These are phyloP conservation scores for Powellomyces hirtus DNA, from an alignment of 192 early-diverging fungal species.

Conservation along the genomic window DNA sequence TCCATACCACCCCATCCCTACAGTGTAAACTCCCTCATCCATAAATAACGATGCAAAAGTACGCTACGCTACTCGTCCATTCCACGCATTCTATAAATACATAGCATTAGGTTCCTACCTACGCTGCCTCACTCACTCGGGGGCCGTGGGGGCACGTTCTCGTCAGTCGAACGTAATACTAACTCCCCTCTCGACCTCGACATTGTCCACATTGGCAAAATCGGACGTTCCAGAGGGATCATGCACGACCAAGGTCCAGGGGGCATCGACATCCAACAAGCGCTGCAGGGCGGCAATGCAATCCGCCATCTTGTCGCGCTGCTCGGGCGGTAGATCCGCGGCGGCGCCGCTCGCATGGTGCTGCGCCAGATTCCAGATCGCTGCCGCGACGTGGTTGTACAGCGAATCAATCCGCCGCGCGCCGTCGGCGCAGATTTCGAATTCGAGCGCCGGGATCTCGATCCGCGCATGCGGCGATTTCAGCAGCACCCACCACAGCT, in stretches of 20 bases:
- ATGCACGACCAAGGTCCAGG: conserved; percentile 3
- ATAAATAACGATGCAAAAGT: too few species aligned
- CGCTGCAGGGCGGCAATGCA: not conserved
- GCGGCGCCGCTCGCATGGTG: not conserved
- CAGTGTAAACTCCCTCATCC: too few species aligned
- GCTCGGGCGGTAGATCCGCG: not conserved
- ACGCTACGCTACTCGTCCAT: too few species aligned
- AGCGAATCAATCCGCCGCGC: not conserved
- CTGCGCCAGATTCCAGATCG: not conserved
- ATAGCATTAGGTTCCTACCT: too few species aligned
- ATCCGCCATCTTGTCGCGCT: not conserved
- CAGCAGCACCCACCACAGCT: conserved; percentile 14
- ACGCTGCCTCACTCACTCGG: too few species aligned
- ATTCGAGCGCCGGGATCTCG: conserved; percentile 14
- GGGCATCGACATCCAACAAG: not conserved
- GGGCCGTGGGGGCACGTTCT: too few species aligned
- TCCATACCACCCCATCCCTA: too few species aligned
- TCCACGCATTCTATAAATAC: too few species aligned
- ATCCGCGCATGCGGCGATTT: conserved; percentile 2
- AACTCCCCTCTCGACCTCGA: conserved; percentile 6
- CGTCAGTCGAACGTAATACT: conserved; percentile 10
- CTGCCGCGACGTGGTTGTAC: conserved; percentile 9
- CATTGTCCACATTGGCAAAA: not conserved
- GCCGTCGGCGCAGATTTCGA: conserved; percentile 3
- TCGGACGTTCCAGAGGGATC: conserved; percentile 4